Evolutionary conservation across 768 basidiomycete species (phyloP).

Genomic region (Cystobasidium tubakii): DNA sequence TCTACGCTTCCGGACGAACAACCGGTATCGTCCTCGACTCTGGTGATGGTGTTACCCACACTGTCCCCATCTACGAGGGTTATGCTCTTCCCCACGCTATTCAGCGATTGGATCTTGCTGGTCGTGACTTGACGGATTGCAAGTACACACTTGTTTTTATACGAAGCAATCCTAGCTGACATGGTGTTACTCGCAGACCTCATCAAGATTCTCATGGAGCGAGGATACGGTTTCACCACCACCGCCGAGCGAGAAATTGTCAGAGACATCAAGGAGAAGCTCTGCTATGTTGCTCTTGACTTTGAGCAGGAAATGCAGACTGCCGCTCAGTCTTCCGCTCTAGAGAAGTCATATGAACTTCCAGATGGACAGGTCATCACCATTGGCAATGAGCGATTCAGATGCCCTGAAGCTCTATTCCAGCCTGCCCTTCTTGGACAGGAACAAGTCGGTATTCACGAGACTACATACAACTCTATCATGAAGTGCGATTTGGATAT

Average conservation of each 20-base stretch:
- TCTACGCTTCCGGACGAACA: constrained; percentile 90
- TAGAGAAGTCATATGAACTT: constrained; percentile 91
- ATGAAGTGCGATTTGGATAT: constrained; percentile 80
- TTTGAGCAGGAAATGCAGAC: constrained; percentile 90
- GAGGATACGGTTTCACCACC: constrained; percentile 90
- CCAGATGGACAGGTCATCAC: constrained; percentile 91
- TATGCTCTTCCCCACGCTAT: constrained; percentile 90
- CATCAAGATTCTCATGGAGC: constrained; percentile 78
- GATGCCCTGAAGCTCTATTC: constrained; percentile 59
- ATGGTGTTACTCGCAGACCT: constrained; percentile 51
- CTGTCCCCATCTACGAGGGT: constrained; percentile 93
- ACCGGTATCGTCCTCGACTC: constrained; percentile 92
- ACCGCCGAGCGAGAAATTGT: constrained; percentile 66
- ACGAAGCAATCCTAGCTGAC: not conserved
- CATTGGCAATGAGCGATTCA: constrained; percentile 84
- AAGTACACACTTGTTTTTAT: constrained; percentile 10
- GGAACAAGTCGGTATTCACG: constrained; percentile 84
- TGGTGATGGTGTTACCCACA: constrained; percentile 92
- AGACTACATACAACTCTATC: constrained; percentile 81
- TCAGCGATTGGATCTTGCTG: constrained; percentile 81
- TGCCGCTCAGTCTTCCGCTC: constrained; percentile 76
- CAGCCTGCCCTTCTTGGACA: constrained; percentile 71
- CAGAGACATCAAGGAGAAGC: constrained; percentile 94
- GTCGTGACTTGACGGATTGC: constrained; percentile 76
- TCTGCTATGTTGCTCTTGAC: constrained; percentile 89